Conservation (phyloP, 1,284 basidiomycete species). For the Termitomyces sp. region DNA sequence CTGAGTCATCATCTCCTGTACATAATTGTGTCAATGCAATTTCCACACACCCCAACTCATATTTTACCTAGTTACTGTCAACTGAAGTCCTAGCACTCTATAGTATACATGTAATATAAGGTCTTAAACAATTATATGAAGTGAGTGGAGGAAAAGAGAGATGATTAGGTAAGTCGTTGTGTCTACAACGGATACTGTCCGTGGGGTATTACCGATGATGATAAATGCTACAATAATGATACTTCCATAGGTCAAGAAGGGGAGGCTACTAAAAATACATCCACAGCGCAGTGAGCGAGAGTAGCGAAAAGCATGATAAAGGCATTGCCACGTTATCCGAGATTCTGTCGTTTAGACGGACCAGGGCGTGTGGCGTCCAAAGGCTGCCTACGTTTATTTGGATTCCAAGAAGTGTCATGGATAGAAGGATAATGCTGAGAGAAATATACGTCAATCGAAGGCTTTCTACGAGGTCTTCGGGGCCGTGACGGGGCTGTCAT, state of each 20-base stretch:
- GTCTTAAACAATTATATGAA: not conserved
- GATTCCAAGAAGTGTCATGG: constrained; percentile 17
- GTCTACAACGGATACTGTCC: not conserved
- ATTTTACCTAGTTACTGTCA: not conserved
- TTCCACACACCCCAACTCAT: not conserved
- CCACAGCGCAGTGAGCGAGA: constrained; percentile 1
- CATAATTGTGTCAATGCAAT: not conserved
- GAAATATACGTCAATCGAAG: constrained; percentile 39
- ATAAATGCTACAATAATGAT: constrained; percentile 17
- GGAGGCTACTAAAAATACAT: constrained; percentile 18
- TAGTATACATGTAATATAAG: not conserved
- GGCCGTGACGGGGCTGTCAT: constrained; percentile 4
- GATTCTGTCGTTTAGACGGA: constrained; percentile 18
- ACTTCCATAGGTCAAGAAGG: constrained; percentile 6
- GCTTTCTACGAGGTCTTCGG: constrained; percentile 24
- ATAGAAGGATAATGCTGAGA: constrained; percentile 18
- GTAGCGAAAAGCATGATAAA: not conserved
- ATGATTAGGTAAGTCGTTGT: not conserved
- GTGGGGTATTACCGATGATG: constrained; percentile 14
- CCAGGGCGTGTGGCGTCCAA: constrained; percentile 16
- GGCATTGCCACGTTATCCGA: constrained; percentile 6
- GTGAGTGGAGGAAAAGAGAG: not conserved
- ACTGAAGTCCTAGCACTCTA: not conserved
- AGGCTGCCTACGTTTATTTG: constrained; percentile 22
- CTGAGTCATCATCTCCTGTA: not conserved